These are phyloP conservation scores for Eimeria sp. DNA, from an alignment of 169 alveolate species.

Conservation along the genomic window DNA sequence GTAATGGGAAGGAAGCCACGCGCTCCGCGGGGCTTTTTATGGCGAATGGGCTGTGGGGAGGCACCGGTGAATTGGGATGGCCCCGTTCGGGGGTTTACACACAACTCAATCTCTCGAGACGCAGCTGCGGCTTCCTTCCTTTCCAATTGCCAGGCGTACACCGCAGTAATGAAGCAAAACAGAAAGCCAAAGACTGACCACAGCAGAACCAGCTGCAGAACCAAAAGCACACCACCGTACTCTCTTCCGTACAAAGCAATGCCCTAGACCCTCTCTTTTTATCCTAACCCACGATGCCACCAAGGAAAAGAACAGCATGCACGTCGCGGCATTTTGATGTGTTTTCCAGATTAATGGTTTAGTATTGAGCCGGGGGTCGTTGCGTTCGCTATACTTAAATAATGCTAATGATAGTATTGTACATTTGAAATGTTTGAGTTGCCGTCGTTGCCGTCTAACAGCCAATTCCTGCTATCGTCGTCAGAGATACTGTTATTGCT, in stretches of 20 bases:
- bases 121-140: background rate
- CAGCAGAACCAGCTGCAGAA: constrained; percentile 73
- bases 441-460: background rate
- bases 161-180: constrained; percentile 14
- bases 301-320: background rate
- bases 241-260: background rate
- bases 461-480: background rate
- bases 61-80: background rate
- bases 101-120: constrained; percentile 7
- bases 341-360: background rate
- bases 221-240: background rate
- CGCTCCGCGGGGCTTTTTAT: background rate
- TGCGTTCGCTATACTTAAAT: background rate
- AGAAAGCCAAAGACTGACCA: constrained; percentile 77
- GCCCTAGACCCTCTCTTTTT: background rate
- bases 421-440: too few species aligned
- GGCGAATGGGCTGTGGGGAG: background rate
- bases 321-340: background rate
- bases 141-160: constrained; percentile 54
- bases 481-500: background rate
- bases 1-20: constrained; percentile 50
- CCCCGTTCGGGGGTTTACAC: background rate
- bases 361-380: background rate
- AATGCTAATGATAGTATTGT: too few species aligned
- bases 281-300: background rate